phyloP scores from a whole-genome alignment of 2,329 filamentous ascomycete genomes.

The Fusarium sp. region DNA sequence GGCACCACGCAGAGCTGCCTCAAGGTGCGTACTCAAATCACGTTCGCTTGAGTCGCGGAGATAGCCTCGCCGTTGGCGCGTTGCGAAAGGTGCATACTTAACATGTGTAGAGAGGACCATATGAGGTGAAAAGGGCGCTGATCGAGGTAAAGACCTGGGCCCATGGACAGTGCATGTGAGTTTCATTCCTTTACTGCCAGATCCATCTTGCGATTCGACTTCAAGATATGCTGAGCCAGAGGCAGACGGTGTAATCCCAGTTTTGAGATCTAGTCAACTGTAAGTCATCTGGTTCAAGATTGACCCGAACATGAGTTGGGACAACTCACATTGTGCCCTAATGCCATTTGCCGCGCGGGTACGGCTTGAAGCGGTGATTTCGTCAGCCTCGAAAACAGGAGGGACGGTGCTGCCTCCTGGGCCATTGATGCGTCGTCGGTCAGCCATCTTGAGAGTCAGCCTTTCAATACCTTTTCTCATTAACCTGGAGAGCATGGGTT shows the following conservation, averaged over 20 bases:
- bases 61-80: constrained; percentile 83
- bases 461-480: constrained; percentile 5
- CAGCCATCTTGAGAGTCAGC: constrained; percentile 67
- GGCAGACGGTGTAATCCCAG: constrained; percentile 90
- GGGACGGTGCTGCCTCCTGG: constrained; percentile 81
- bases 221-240: constrained; percentile 92
- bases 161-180: constrained; percentile 94
- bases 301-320: not conserved
- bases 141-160: constrained; percentile 88
- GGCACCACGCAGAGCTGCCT: constrained; percentile 88
- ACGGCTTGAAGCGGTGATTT: constrained; percentile 58
- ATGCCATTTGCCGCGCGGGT: constrained; percentile 75
- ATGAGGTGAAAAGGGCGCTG: constrained; percentile 90
- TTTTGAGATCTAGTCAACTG: constrained; percentile 77
- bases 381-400: constrained; percentile 72
- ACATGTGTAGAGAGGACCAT: constrained; percentile 92
- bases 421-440: constrained; percentile 90
- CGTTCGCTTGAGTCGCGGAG: constrained; percentile 86
- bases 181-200: constrained; percentile 77
- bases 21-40: constrained; percentile 89
- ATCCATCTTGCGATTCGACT: constrained; percentile 62
- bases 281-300: constrained; percentile 23
- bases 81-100: constrained; percentile 96
- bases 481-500: constrained; percentile 32
- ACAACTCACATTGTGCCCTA: constrained; percentile 82